Base-by-base conservation (phyloP, 2,329 filamentous ascomycete species). In the Magnaporthales sp. region DNA sequence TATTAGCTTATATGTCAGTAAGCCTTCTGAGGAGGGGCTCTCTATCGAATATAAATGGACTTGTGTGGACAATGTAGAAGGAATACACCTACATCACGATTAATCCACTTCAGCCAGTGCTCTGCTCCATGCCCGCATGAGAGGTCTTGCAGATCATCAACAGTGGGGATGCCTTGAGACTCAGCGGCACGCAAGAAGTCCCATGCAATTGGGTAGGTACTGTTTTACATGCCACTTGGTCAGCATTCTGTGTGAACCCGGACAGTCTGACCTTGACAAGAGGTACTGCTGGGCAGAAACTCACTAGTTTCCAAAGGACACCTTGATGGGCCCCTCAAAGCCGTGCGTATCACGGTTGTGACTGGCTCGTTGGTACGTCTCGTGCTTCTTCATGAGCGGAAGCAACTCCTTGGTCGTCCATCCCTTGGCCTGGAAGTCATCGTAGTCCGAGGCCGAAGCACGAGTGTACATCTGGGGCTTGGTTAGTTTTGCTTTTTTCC, bases 51-150 rank as follows among this genome's bases (percentile, higher is more conserved):
- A n/a, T n/a, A n/a, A n/a, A n/a, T n/a, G n/a, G n/a, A n/a, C n/a
- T n/a, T n/a, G n/a, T n/a, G 9, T 13, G 4, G 26, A 27, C 22
- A 24, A 27, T 3, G 2, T 29, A 11, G 11, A 7, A 22, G 38
- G 7, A 15, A 46, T 19, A 29, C 29, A 69, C 79, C 72, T 71
- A 81, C 80, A 70, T 86, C 86, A 68, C 86, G 84, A 73, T 93
- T 93, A 77, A 93, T 93, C 91, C 91, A 93, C 77, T 93, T 93
- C 67, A 93, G 79, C 91, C 91, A 93, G 70, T 93, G 90, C 77
- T 93, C 90, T 62, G 90, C 91, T 69, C 91, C 91, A 68, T 88
- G 86, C 15, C 79, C 88, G 1, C 88, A 91, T 30, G 78, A 79
- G 65, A 93, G 79, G 72, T 93, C 91, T 74, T 93, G 88, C 3